Percentiles rank a stretch among this genome's conserved stretches.
These are phyloP conservation scores for Zygosaccharomyces lentus DNA, from an alignment of 805 yeast species.

Conservation along the genomic window DNA sequence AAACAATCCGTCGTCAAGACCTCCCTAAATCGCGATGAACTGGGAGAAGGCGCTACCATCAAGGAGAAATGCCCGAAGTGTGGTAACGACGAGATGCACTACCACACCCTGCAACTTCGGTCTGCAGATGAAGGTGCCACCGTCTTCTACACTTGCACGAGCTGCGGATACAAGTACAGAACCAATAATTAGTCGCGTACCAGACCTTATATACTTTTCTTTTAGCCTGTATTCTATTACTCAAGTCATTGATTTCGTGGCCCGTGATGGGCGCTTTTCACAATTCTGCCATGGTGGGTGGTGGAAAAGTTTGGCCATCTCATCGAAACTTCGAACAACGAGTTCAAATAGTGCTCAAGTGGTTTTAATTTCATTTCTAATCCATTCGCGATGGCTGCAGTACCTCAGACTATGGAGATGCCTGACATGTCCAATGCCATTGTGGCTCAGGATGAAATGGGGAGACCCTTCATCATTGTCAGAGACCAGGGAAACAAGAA, in stretches of 20 bases:
- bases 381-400: conserved; percentile 28
- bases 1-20: conserved; percentile 92
- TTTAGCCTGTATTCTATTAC: conserved; percentile 1
- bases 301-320: background rate
- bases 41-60: conserved; percentile 94
- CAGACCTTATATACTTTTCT: background rate
- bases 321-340: background rate
- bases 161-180: conserved; percentile 89
- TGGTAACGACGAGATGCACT: conserved; percentile 97
- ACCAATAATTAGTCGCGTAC: conserved; percentile 66
- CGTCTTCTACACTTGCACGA: conserved; percentile 92
- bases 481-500: conserved; percentile 69
- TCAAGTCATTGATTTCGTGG: background rate
- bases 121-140: conserved; percentile 99
- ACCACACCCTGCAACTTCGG: conserved; percentile 92
- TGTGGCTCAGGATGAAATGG: conserved; percentile 98
- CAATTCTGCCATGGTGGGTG: background rate
- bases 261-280: conserved; percentile 2
- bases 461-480: conserved; percentile 96
- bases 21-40: conserved; percentile 63
- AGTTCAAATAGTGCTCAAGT: background rate
- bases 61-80: conserved; percentile 98
- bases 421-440: conserved; percentile 98
- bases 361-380: conserved; percentile 1
- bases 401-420: conserved; percentile 41